Evolutionary conservation across 176 grass and related monocot genomes (phyloP).

Genomic region (Oropetium thomaeum): DNA sequence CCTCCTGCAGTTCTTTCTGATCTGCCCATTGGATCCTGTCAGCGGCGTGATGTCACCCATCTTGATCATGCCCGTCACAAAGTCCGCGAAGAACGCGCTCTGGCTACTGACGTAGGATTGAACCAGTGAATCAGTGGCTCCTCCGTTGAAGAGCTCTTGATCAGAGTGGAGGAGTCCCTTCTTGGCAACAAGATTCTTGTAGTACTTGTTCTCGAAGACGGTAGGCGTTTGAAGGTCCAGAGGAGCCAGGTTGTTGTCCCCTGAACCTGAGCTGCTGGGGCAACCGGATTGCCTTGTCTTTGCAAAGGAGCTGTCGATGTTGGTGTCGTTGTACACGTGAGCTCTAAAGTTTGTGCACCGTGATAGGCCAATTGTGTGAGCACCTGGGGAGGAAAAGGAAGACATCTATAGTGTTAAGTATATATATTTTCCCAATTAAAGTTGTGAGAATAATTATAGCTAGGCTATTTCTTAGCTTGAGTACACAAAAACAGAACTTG

Average conservation of each 20-base stretch:
- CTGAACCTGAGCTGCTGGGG: slow-evolving; percentile 23
- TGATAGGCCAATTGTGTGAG: slow-evolving; percentile 64
- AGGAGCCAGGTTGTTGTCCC: too few relatives aligned
- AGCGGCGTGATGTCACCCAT: too few relatives aligned
- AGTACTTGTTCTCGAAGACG: slow-evolving; percentile 56
- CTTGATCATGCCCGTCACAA: too few relatives aligned
- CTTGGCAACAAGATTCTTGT: slow-evolving; percentile 35
- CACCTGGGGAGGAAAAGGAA: slow-evolving; percentile 47
- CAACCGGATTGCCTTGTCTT: slow-evolving; percentile 28
- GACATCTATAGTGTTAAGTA: too few relatives aligned
- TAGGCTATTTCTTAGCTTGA: too few relatives aligned
- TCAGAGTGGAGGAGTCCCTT: slow-evolving; percentile 62
- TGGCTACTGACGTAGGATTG: slow-evolving; percentile 22
- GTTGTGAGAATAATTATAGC: too few relatives aligned
- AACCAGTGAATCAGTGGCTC: slow-evolving; percentile 26
- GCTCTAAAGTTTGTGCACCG: slow-evolving; percentile 61
- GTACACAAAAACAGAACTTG: neutral
- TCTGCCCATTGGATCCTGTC: too few relatives aligned
- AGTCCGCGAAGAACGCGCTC: too few relatives aligned
- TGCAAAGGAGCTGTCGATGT: slow-evolving; percentile 52
- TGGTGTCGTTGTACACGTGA: slow-evolving; percentile 66
- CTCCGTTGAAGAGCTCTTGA: slow-evolving; percentile 61
- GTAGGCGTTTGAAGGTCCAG: slow-evolving; percentile 49
- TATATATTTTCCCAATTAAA: too few relatives aligned
- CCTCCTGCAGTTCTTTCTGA: slow-evolving; percentile 72